A percentile compares a stretch with the other conserved stretches of the same genome.
These are phyloP conservation scores for Actinomucor elegans DNA, from an alignment of 371 early-diverging fungal species.

Conservation along the genomic window DNA sequence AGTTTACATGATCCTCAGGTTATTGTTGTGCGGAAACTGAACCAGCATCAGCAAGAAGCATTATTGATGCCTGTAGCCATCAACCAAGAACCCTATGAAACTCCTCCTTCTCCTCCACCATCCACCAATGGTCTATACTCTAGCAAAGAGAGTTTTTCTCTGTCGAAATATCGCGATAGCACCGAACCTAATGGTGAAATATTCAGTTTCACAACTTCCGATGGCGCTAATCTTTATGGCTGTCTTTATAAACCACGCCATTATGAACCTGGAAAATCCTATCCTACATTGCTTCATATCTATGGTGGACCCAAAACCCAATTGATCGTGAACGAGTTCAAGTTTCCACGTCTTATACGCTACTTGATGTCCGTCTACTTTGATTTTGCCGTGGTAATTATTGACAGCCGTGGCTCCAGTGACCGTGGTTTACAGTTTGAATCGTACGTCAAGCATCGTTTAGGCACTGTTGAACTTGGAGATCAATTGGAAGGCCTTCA, in stretches of 20 bases:
- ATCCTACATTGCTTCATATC: constrained; percentile 58
- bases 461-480: constrained; percentile 68
- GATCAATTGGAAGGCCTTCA: constrained; percentile 73
- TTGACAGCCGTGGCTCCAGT: constrained; percentile 76
- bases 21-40: constrained; percentile 21
- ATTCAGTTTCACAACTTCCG: constrained; percentile 20
- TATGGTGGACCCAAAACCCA: constrained; percentile 71
- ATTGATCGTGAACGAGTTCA: constrained; percentile 73
- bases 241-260: constrained; percentile 62
- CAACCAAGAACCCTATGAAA: not conserved
- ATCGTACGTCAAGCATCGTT: constrained; percentile 43
- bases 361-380: constrained; percentile 62
- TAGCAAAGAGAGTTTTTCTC: too few relatives aligned
- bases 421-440: constrained; percentile 75
- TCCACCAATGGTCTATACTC: not conserved
- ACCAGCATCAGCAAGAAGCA: constrained; percentile 1
- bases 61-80: not conserved
- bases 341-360: constrained; percentile 63
- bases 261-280: constrained; percentile 50
- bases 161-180: not conserved
- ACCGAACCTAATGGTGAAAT: constrained; percentile 15
- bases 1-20: constrained; percentile 43
- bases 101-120: not conserved
- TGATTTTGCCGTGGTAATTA: constrained; percentile 71
- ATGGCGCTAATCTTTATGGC: constrained; percentile 52